These are phyloP conservation scores for Danielia reshetovae DNA, from an alignment of 805 yeast species.

Conservation along the genomic window DNA sequence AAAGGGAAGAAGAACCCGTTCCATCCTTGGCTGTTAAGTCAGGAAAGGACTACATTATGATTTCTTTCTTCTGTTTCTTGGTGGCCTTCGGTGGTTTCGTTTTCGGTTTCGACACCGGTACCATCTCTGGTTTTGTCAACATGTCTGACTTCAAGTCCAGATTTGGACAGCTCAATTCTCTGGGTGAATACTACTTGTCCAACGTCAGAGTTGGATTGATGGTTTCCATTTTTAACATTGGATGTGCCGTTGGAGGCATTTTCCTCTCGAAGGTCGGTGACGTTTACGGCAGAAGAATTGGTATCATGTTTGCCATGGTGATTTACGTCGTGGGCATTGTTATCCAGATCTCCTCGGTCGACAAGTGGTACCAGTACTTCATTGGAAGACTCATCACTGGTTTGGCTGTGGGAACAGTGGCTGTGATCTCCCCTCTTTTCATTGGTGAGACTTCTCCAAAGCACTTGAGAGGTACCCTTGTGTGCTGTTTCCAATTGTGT, in stretches of 20 bases:
- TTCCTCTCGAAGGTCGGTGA: slow-evolving; percentile 56
- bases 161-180: slow-evolving; percentile 44
- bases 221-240: slow-evolving; percentile 57
- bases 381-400: slow-evolving; percentile 65
- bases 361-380: slow-evolving; percentile 55
- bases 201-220: slow-evolving; percentile 49
- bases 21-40: slow-evolving; percentile 23
- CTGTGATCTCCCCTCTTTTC: slow-evolving; percentile 64
- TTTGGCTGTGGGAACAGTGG: slow-evolving; percentile 68
- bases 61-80: slow-evolving; percentile 43
- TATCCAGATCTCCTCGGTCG: slow-evolving; percentile 53
- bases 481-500: slow-evolving; percentile 65
- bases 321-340: slow-evolving; percentile 59
- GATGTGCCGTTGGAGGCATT: slow-evolving; percentile 72
- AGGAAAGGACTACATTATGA: slow-evolving; percentile 21
- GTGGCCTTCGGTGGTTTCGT: slow-evolving; percentile 77
- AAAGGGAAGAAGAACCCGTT: slow-evolving; percentile 1
- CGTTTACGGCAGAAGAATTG: slow-evolving; percentile 54
- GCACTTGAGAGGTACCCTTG: slow-evolving; percentile 66
- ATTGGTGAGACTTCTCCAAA: slow-evolving; percentile 71
- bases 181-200: slow-evolving; percentile 40
- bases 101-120: slow-evolving; percentile 78
- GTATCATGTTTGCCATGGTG: slow-evolving; percentile 49
- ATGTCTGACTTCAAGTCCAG: slow-evolving; percentile 51
- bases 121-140: slow-evolving; percentile 67